Evolutionary conservation across 2,329 filamentous ascomycete species (phyloP).

Genomic region (Monilinia polystroma): DNA sequence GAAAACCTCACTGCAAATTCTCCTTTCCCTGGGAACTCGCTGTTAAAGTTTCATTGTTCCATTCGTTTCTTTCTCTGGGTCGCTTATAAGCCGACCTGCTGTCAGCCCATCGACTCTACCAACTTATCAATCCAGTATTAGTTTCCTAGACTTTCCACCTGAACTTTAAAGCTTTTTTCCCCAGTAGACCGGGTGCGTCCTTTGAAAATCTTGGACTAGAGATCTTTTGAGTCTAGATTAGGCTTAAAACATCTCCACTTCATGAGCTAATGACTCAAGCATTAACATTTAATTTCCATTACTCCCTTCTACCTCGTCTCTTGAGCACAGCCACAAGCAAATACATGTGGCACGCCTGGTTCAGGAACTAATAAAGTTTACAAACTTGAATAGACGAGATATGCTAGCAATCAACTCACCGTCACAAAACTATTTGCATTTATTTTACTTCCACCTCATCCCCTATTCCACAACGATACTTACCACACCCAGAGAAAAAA

Average conservation of each 20-base stretch:
- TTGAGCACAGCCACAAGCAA: too few species aligned
- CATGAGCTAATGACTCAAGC: neutral
- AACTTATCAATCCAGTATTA: neutral
- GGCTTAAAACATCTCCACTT: neutral
- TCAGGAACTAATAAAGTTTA: too few species aligned
- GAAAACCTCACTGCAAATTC: neutral
- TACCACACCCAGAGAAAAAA: neutral
- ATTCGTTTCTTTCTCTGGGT: neutral
- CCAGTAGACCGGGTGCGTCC: too few species aligned
- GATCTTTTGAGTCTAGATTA: neutral
- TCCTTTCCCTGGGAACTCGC: neutral
- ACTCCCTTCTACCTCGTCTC: too few species aligned
- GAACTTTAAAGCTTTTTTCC: neutral
- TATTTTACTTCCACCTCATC: neutral
- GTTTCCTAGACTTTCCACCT: neutral
- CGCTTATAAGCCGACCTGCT: neutral
- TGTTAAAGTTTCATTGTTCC: neutral
- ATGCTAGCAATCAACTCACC: neutral
- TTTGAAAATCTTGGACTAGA: neutral
- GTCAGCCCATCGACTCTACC: neutral
- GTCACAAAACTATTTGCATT: neutral
- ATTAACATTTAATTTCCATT: too few species aligned
- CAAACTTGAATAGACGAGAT: neutral
- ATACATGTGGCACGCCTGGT: too few species aligned
- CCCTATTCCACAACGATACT: neutral